These are phyloP conservation scores for Lagenaria siceraria DNA, from an alignment of 306 rosid genomes.

Conservation along the genomic window DNA sequence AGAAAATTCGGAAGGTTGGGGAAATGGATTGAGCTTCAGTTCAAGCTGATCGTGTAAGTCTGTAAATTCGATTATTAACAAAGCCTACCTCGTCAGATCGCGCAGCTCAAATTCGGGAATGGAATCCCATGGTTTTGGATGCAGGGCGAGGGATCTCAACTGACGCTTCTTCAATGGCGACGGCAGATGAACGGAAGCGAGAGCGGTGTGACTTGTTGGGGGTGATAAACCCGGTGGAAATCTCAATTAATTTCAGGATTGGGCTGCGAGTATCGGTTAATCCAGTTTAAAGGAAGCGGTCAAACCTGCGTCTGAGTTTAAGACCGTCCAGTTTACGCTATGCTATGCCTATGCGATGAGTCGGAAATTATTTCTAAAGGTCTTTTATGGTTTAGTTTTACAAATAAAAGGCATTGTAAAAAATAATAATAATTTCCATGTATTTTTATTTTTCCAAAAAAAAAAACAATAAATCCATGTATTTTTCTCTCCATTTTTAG, in stretches of 20 bases:
- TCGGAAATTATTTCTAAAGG: background rate
- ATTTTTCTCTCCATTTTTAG: too few species aligned
- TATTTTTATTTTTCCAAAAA: too few species aligned
- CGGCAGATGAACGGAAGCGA: conserved; percentile 8
- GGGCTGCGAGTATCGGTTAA: background rate
- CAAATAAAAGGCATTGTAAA: too few species aligned
- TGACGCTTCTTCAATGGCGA: conserved; percentile 33
- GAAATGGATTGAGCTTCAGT: background rate
- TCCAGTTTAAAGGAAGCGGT: background rate
- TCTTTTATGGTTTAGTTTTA: too few species aligned
- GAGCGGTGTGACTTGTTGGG: background rate
- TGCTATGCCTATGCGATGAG: background rate
- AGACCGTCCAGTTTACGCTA: conserved; percentile 2
- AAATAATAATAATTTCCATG: too few species aligned
- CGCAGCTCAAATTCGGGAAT: conserved; percentile 3
- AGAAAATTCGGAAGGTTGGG: conserved; percentile 2
- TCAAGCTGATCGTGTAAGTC: background rate
- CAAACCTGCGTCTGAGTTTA: background rate
- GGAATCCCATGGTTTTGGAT: conserved; percentile 25
- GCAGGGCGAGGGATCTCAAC: conserved; percentile 10
- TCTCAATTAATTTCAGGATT: background rate
- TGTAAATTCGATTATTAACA: background rate
- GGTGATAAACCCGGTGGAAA: conserved; percentile 4
- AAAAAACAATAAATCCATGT: too few species aligned
- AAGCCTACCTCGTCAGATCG: conserved; percentile 34